Conservation (phyloP, 805 yeast species). For the Ogataea kodamae region DNA sequence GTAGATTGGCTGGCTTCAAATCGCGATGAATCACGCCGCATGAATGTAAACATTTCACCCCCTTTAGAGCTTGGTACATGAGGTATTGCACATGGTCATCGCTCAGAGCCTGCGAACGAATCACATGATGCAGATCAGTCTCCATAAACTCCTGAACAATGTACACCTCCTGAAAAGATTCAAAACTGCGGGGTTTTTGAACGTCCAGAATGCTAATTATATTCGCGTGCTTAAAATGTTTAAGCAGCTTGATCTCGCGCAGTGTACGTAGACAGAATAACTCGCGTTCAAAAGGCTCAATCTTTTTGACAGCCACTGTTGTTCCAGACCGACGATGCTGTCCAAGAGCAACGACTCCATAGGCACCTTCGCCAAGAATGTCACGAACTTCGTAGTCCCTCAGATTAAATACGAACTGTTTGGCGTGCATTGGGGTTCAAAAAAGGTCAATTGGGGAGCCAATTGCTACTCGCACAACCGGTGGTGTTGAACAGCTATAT, state of each 20-base stretch:
- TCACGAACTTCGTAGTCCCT: slow-evolving; percentile 57
- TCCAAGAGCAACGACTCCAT: slow-evolving; percentile 75
- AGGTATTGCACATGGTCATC: slow-evolving; percentile 72
- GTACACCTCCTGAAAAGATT: slow-evolving; percentile 67
- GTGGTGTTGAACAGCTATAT: too few species aligned
- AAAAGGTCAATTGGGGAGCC: too few species aligned
- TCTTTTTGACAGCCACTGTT: slow-evolving; percentile 74
- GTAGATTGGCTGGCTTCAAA: slow-evolving; percentile 68
- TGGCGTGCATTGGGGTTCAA: slow-evolving; percentile 26
- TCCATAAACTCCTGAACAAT: slow-evolving; percentile 78
- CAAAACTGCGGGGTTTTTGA: slow-evolving; percentile 57
- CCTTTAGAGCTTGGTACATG: slow-evolving; percentile 66
- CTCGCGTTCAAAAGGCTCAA: slow-evolving; percentile 64
- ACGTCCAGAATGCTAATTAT: slow-evolving; percentile 64
- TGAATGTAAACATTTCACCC: slow-evolving; percentile 65
- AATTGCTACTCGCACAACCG: too few species aligned
- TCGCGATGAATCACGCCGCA: slow-evolving; percentile 76
- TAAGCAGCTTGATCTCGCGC: slow-evolving; percentile 63
- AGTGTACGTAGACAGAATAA: slow-evolving; percentile 67
- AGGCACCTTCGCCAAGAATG: slow-evolving; percentile 77
- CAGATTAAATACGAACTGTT: slow-evolving; percentile 59
- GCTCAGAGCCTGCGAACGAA: slow-evolving; percentile 50
- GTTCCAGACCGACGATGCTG: slow-evolving; percentile 53
- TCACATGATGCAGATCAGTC: slow-evolving; percentile 63
- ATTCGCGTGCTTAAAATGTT: slow-evolving; percentile 70